phyloP scores from a whole-genome alignment of 345 rosid species.

The Zanthoxylum bungeanum region DNA sequence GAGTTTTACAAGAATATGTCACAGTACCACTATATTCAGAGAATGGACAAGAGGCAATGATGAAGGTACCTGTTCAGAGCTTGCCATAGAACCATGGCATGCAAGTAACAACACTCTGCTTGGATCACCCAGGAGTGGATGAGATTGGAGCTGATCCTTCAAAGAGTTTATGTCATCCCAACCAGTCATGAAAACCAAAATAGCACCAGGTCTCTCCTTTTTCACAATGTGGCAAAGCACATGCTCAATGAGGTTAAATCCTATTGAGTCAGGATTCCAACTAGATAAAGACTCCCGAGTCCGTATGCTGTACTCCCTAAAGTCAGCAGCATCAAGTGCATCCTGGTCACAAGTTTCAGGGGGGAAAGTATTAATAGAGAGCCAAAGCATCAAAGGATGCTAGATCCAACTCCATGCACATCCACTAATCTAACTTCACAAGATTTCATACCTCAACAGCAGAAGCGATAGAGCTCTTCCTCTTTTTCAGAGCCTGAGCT shows the following conservation, averaged over 20 bases:
- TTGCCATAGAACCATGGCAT: conserved; percentile 99
- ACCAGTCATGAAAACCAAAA: conserved; percentile 97
- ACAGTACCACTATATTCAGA: conserved; percentile 1
- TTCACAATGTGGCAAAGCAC: conserved; percentile 79
- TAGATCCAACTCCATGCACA: neutral
- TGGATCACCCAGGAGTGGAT: conserved; percentile 83
- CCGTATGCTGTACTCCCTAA: conserved; percentile 48
- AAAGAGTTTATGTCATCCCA: conserved; percentile 98
- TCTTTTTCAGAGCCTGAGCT: conserved; percentile 61
- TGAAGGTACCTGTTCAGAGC: conserved; percentile 82
- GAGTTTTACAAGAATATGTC: neutral
- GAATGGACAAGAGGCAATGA: neutral
- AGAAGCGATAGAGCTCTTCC: conserved; percentile 81
- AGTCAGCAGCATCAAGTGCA: conserved; percentile 73
- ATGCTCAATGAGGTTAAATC: conserved; percentile 91
- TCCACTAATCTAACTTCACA: conserved; percentile 3
- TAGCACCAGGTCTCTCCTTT: conserved; percentile 89
- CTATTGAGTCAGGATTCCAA: conserved; percentile 98
- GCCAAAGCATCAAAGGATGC: conserved; percentile 11
- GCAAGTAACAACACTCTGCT: conserved; percentile 83
- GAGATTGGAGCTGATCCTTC: conserved; percentile 87
- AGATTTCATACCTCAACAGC: conserved; percentile 71
- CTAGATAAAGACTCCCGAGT: conserved; percentile 77
- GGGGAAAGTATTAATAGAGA: conserved; percentile 3
- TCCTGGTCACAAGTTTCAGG: conserved; percentile 49